Base-by-base conservation (phyloP, 352 stramenopile species). In the Globisporangium paroecandrum region DNA sequence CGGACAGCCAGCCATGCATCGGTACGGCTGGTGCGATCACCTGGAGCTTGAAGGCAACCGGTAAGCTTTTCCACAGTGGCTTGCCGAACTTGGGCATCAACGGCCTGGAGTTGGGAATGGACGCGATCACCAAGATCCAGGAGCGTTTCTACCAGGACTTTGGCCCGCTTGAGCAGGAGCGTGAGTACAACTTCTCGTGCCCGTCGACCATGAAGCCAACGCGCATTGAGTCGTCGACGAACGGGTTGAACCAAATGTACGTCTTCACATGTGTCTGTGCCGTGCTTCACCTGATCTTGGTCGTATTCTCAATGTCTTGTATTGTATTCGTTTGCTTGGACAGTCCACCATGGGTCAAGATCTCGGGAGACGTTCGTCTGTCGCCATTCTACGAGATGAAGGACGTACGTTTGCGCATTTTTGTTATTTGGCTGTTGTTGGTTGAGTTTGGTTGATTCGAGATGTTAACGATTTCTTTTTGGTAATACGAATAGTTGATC, bases 311-410 rank as follows among this genome's bases (percentile, higher is more conserved):
- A 9, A 4, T 55, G 5, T 32, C 1, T 60, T 22, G 4, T 13
- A 6, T 56, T 8, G 18, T 34, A 5, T 18, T 9, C 6, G 25
- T 53, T 12, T 46, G 15, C 18, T 25, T 25, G 27, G 41, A 41
- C 51, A 95, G 96, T 69, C 92, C 92, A 8, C 86, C 91, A 67
- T 95, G 91, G 80, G 81, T 87, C 10, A 97, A 95, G 66, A 83
- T 98, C 66, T 90, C 89, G 22, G 93, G 93, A 43, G 93, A 98
- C 60, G 90, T 97, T 46, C 89, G 93, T 43, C 69, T 97, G 13
- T 96, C 88, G 49, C 93, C 93, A 8, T 98, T 98, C 72, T 98
- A 98, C 77, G 83, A 97, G 36, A 88, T 97, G 70, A 77, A 93
- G 65, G 85, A 95, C 62, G 86, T 96, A 85, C 55, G 83, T 76